Evolutionary conservation across 495 filamentous ascomycete genomes (phyloP).

Genomic region (Pyronema domesticum): DNA sequence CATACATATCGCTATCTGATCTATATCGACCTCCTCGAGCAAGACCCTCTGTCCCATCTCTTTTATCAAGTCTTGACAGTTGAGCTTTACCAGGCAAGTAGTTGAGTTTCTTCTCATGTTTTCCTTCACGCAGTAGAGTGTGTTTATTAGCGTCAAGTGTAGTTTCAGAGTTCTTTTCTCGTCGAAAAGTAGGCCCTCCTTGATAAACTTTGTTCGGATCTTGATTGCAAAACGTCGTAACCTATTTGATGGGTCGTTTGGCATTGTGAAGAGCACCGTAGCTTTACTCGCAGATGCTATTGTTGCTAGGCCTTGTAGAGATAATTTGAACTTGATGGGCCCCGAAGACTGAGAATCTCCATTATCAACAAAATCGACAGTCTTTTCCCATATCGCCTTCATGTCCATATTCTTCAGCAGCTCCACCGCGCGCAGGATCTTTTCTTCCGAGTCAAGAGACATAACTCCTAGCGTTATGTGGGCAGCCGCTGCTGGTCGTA

Average conservation of each 20-base stretch:
- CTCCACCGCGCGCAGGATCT: constrained; percentile 39
- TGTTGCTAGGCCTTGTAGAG: constrained; percentile 30
- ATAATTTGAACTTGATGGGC: constrained; percentile 22
- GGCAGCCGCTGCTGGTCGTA: constrained; percentile 62
- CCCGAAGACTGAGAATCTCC: neutral
- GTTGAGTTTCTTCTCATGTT: constrained; percentile 12
- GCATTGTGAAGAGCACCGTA: constrained; percentile 32
- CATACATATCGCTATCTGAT: constrained; percentile 50
- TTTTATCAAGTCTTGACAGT: constrained; percentile 35
- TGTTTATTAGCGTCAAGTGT: constrained; percentile 79
- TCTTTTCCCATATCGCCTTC: constrained; percentile 29
- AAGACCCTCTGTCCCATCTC: constrained; percentile 39
- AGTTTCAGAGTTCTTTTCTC: constrained; percentile 53
- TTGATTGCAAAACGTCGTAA: constrained; percentile 45
- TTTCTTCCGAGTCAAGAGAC: constrained; percentile 42
- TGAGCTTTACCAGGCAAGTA: constrained; percentile 30
- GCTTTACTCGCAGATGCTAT: constrained; percentile 31
- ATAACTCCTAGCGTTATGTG: constrained; percentile 82
- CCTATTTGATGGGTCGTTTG: constrained; percentile 35
- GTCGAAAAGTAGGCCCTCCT: constrained; percentile 40
- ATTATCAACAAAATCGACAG: neutral
- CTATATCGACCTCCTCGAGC: constrained; percentile 42
- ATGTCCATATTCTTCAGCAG: constrained; percentile 40
- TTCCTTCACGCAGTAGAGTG: constrained; percentile 44
- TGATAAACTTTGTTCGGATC: constrained; percentile 41